Conservation (phyloP, 2,329 filamentous ascomycete genomes). For the Penicillium sp. region DNA sequence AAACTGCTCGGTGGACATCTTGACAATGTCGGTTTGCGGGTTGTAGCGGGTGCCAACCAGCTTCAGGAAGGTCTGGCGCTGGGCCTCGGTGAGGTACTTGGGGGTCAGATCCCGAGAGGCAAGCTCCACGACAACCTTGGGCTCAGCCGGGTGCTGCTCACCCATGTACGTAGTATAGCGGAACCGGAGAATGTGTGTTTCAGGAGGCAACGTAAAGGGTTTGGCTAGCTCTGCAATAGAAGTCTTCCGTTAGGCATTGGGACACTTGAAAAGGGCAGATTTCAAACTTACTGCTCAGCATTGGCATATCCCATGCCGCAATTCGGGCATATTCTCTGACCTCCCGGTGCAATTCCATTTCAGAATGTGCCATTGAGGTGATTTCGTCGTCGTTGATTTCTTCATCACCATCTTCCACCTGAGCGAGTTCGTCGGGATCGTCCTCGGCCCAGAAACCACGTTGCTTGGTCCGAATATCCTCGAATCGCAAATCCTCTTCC, state of each 20-base stretch:
- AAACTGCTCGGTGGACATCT: conserved; percentile 88
- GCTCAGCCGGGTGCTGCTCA: conserved; percentile 84
- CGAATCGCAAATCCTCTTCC: conserved; percentile 29
- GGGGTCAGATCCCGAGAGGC: conserved; percentile 66
- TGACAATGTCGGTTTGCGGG: conserved; percentile 74
- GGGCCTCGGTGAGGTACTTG: conserved; percentile 59
- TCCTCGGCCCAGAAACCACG: conserved; percentile 47
- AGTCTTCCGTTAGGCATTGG: conserved; percentile 12
- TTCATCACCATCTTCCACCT: conserved; percentile 55
- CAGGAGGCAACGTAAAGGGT: conserved; percentile 70
- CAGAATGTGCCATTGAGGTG: conserved; percentile 74
- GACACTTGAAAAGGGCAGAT: not conserved
- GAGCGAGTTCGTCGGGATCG: conserved; percentile 44
- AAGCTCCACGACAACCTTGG: conserved; percentile 94
- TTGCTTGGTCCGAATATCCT: conserved; percentile 22
- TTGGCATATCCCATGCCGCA: conserved; percentile 92
- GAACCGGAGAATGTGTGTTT: conserved; percentile 75
- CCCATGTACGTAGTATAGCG: conserved; percentile 97
- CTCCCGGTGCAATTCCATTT: conserved; percentile 85
- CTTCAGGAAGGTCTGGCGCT: conserved; percentile 81
- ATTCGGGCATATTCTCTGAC: conserved; percentile 83
- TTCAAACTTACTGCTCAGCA: conserved; percentile 71
- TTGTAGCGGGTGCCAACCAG: conserved; percentile 84
- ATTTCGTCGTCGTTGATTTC: conserved; percentile 74
- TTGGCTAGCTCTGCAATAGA: conserved; percentile 68